Percentiles rank a stretch among this genome's conserved stretches.
Conservation (phyloP, 2,329 filamentous ascomycete genomes). For the Diaporthe amygdali region DNA sequence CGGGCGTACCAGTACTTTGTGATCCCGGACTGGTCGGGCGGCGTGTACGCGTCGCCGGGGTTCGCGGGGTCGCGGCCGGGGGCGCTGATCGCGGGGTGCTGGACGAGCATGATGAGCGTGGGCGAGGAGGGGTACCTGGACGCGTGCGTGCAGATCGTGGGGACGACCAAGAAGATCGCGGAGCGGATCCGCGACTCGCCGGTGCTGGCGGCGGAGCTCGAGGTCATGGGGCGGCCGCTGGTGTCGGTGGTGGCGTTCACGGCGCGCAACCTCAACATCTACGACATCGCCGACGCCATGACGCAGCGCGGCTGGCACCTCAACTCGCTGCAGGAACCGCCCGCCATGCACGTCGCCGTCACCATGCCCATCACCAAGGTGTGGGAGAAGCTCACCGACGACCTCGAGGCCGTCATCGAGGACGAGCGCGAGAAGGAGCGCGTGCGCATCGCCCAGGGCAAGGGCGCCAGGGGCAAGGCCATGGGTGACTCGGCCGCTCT, state of each 20-base stretch:
- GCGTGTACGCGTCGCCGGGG: slow-evolving; percentile 92
- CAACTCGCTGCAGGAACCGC: slow-evolving; percentile 89
- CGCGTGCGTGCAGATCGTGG: slow-evolving; percentile 87
- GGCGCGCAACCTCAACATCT: slow-evolving; percentile 84
- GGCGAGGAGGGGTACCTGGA: slow-evolving; percentile 89
- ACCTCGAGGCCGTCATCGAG: slow-evolving; percentile 71
- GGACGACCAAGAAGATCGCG: slow-evolving; percentile 82
- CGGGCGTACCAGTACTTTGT: slow-evolving; percentile 96
- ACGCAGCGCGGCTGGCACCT: slow-evolving; percentile 88
- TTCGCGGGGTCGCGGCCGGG: slow-evolving; percentile 92
- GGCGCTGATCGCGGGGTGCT: slow-evolving; percentile 93
- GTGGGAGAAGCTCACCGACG: slow-evolving; percentile 78
- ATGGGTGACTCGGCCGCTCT: slow-evolving; percentile 84
- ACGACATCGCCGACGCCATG: slow-evolving; percentile 93
- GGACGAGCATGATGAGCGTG: slow-evolving; percentile 87
- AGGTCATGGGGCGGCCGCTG: slow-evolving; percentile 82
- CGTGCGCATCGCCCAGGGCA: slow-evolving; percentile 72
- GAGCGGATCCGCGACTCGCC: slow-evolving; percentile 74
- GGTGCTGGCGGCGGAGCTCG: slow-evolving; percentile 72
- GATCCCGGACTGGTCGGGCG: slow-evolving; percentile 91
- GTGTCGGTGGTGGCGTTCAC: slow-evolving; percentile 91
- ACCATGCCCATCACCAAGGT: slow-evolving; percentile 85
- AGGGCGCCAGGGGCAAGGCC: slow-evolving; percentile 67
- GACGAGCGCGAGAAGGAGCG: slow-evolving; percentile 83
- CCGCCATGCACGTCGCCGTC: slow-evolving; percentile 92